Evolutionary conservation across 2,329 filamentous ascomycete genomes (phyloP).

Genomic region (Tothia fuscella): DNA sequence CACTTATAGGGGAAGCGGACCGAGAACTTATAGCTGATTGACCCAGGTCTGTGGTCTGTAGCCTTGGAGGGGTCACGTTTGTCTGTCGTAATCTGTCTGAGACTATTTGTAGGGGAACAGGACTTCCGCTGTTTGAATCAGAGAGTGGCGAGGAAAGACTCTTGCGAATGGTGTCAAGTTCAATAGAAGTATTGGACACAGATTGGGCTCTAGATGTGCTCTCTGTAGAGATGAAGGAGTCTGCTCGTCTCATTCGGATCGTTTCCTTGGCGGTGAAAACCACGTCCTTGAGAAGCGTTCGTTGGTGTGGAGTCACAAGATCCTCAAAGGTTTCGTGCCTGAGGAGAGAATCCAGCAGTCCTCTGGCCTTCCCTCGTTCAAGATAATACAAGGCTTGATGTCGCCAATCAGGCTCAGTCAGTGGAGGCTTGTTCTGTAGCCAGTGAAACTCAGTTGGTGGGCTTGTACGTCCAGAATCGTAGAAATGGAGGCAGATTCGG

Average conservation of each 20-base stretch:
- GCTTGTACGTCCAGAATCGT: not conserved
- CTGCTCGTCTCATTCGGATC: not conserved
- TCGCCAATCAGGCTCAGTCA: slow-evolving; percentile 8
- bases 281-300: slow-evolving; percentile 1
- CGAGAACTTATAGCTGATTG: not conserved
- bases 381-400: slow-evolving; percentile 12
- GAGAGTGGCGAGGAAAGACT: too few relatives aligned
- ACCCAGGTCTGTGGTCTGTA: not conserved
- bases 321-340: slow-evolving; percentile 4
- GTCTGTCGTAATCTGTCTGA: too few relatives aligned
- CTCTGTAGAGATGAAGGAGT: too few relatives aligned
- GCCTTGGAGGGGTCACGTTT: too few relatives aligned
- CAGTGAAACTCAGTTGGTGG: not conserved
- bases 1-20: not conserved
- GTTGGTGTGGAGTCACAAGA: not conserved
- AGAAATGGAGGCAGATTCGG: slow-evolving; percentile 11
- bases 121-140: too few relatives aligned
- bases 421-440: slow-evolving; percentile 2
- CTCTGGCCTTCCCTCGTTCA: slow-evolving; percentile 11
- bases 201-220: too few relatives aligned
- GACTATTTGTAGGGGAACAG: too few relatives aligned
- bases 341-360: slow-evolving; percentile 11
- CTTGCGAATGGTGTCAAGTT: too few relatives aligned
- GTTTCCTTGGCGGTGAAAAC: slow-evolving; percentile 1
- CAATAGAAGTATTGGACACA: too few relatives aligned